phyloP scores from a whole-genome alignment of 2,329 filamentous ascomycete genomes.

The Xylaria digitata region DNA sequence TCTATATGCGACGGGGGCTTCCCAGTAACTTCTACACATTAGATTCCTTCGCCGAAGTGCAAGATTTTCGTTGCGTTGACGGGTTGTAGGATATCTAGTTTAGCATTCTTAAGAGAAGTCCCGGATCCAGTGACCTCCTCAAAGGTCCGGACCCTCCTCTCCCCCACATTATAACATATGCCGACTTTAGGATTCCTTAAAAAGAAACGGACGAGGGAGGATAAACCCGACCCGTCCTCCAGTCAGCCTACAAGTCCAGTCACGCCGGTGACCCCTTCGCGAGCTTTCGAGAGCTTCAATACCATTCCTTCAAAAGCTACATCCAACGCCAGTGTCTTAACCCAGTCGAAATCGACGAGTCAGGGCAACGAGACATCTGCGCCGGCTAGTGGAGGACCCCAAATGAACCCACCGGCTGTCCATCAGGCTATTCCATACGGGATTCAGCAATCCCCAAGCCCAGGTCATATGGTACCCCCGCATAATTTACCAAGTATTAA shows the following conservation, averaged over 20 bases:
- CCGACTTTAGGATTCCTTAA: slow-evolving; percentile 96
- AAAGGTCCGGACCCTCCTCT: slow-evolving; percentile 44
- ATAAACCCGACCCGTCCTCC: slow-evolving; percentile 74
- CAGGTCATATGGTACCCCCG: slow-evolving; percentile 49
- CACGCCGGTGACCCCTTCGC: slow-evolving; percentile 69
- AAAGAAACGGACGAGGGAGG: slow-evolving; percentile 98
- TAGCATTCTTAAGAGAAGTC: slow-evolving; percentile 15
- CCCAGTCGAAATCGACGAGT: slow-evolving; percentile 40
- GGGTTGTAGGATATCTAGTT: slow-evolving; percentile 27
- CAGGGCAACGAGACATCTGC: slow-evolving; percentile 44
- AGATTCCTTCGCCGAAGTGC: slow-evolving; percentile 1
- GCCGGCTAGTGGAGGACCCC: slow-evolving; percentile 48
- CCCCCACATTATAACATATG: slow-evolving; percentile 67
- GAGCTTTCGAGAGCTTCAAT: slow-evolving; percentile 60
- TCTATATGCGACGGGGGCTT: slow-evolving; percentile 19
- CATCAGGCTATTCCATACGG: slow-evolving; percentile 55
- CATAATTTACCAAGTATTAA: slow-evolving; percentile 84
- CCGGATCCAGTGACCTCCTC: slow-evolving; percentile 32
- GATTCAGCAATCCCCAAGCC: slow-evolving; percentile 55
- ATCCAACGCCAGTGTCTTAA: slow-evolving; percentile 41
- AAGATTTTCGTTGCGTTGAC: slow-evolving; percentile 28
- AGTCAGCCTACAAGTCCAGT: slow-evolving; percentile 73
- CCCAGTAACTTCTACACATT: background rate
- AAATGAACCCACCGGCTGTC: slow-evolving; percentile 49
- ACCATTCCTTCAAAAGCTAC: slow-evolving; percentile 49